A percentile compares a stretch with the other conserved stretches of the same genome.
These are phyloP conservation scores for Venturia carpophila DNA, from an alignment of 2,329 filamentous ascomycete genomes.

Conservation along the genomic window DNA sequence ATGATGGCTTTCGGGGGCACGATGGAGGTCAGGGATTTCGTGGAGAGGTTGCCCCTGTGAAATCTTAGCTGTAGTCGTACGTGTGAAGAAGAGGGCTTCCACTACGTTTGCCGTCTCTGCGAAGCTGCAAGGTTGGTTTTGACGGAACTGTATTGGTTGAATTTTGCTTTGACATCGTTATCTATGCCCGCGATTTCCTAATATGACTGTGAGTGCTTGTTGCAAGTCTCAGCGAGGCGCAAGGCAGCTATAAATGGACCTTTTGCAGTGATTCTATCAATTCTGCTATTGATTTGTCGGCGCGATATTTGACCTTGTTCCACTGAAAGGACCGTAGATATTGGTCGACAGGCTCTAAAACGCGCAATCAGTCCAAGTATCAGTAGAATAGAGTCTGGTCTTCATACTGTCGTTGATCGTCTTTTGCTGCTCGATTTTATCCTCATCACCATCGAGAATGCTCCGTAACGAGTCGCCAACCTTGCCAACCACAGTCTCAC, in stretches of 20 bases:
- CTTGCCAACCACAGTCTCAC: conserved; percentile 76
- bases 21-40: conserved; percentile 84
- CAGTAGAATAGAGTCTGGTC: background rate
- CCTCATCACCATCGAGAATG: conserved; percentile 77
- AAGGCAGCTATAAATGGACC: conserved; percentile 39
- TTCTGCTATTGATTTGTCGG: conserved; percentile 82
- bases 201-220: background rate
- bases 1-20: conserved; percentile 74
- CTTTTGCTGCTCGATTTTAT: conserved; percentile 78
- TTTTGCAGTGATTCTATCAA: conserved; percentile 84
- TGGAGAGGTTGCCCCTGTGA: conserved; percentile 77
- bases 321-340: conserved; percentile 85
- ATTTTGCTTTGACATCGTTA: conserved; percentile 91
- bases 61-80: conserved; percentile 7
- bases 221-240: background rate
- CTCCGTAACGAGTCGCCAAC: conserved; percentile 77
- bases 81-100: conserved; percentile 14
- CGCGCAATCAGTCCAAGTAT: conserved; percentile 3
- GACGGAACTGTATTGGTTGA: conserved; percentile 85
- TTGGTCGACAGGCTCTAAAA: conserved; percentile 82
- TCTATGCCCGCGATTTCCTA: conserved; percentile 87
- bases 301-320: conserved; percentile 97
- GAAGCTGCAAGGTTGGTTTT: conserved; percentile 76
- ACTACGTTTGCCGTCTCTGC: conserved; percentile 80
- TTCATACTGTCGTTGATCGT: conserved; percentile 83